Percentiles rank a stretch among this genome's conserved stretches.
Conservation (phyloP, 1,284 basidiomycete genomes). For the Heterobasidion occidentale region DNA sequence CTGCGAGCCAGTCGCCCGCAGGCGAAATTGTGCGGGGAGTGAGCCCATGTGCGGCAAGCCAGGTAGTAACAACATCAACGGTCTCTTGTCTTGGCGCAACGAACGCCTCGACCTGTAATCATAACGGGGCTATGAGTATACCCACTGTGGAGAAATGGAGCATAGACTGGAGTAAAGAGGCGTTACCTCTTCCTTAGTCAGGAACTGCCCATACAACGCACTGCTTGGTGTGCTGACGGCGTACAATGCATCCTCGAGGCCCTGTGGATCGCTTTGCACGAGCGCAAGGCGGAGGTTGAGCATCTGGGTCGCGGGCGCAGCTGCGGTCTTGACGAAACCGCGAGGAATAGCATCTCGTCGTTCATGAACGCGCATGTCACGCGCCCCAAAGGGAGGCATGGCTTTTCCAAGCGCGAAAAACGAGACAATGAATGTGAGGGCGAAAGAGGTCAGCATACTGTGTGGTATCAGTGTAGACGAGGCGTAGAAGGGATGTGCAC, state of each 20-base stretch:
- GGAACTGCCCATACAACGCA: conserved; percentile 21
- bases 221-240: conserved; percentile 23
- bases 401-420: neutral
- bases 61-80: conserved; percentile 20
- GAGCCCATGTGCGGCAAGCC: conserved; percentile 21
- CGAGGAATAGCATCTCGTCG: conserved; percentile 7
- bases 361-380: conserved; percentile 13
- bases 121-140: too few species aligned
- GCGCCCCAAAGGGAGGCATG: neutral
- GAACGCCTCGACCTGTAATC: conserved; percentile 25
- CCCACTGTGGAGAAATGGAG: neutral
- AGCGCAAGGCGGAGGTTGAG: conserved; percentile 19
- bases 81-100: conserved; percentile 24
- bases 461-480: too few species aligned
- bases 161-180: neutral
- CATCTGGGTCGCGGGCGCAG: conserved; percentile 9
- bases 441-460: neutral
- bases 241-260: conserved; percentile 21
- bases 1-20: conserved; percentile 17
- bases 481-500: too few species aligned
- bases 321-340: conserved; percentile 13
- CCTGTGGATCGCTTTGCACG: conserved; percentile 17
- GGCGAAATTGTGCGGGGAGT: conserved; percentile 14
- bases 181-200: conserved; percentile 22
- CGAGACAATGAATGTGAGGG: neutral